Evolutionary conservation across 345 rosid genomes (phyloP).

Genomic region (Eucalyptus microcorys): DNA sequence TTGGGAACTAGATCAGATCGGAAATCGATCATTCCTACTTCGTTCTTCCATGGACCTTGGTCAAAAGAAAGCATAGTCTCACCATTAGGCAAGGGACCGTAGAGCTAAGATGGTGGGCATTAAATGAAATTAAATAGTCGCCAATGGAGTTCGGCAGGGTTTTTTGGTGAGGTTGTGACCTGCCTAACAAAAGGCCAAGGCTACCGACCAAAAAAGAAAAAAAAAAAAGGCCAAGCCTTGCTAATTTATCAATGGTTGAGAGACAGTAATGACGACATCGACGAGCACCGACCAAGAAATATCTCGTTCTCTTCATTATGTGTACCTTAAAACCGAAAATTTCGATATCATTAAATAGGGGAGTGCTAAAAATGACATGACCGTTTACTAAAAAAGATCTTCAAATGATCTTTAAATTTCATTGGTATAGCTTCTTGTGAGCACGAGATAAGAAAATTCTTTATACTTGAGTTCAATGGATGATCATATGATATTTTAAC

Average conservation of each 20-base stretch:
- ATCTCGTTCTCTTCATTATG: neutral
- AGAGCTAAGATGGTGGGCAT: neutral
- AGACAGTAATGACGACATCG: too few species aligned
- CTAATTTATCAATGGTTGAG: neutral
- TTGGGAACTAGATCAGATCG: too few species aligned
- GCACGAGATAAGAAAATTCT: neutral
- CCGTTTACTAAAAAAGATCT: neutral
- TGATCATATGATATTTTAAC: too few species aligned
- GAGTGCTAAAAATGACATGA: neutral
- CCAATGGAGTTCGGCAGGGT: neutral
- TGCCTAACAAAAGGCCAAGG: neutral
- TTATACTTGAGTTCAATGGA: neutral
- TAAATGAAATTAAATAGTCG: neutral
- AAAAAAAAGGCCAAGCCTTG: neutral
- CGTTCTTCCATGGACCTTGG: neutral
- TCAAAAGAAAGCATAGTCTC: neutral
- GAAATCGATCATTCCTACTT: too few species aligned
- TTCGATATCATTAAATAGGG: neutral
- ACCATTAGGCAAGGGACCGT: neutral
- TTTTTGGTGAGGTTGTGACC: neutral
- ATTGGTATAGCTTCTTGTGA: neutral
- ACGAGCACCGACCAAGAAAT: neutral
- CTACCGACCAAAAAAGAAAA: too few species aligned
- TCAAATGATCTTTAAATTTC: neutral
- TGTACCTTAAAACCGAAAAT: neutral